A percentile compares a stretch with the other conserved stretches of the same genome.
phyloP scores from a whole-genome alignment of 2,329 filamentous ascomycete genomes.

The Aspergillus hortae region DNA sequence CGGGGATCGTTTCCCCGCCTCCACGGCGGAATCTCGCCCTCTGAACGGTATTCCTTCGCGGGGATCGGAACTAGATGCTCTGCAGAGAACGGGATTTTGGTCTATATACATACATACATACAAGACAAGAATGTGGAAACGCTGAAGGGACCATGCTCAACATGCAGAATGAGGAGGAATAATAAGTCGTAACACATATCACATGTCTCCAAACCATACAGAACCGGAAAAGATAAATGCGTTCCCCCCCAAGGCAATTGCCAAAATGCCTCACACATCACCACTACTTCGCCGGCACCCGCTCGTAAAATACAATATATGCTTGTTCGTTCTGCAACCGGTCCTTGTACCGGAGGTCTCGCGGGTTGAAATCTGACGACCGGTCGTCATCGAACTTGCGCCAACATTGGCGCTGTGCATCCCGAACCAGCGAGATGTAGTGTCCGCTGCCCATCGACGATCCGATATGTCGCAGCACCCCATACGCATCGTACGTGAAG shows the following conservation, averaged over 20 bases:
- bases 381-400: conserved; percentile 59
- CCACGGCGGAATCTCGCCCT: conserved; percentile 1
- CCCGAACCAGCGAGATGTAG: conserved; percentile 69
- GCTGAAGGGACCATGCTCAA: background rate
- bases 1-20: conserved; percentile 2
- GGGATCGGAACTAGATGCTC: background rate
- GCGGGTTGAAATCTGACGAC: conserved; percentile 56
- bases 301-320: conserved; percentile 64
- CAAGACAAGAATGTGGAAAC: background rate
- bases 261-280: no score
- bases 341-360: conserved; percentile 45
- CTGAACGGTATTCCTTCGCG: background rate
- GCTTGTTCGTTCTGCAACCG: conserved; percentile 60
- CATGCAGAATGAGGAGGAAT: background rate
- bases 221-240: conserved; percentile 1
- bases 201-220: background rate
- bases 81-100: background rate
- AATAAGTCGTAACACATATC: conserved; percentile 2
- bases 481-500: conserved; percentile 81
- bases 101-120: conserved; percentile 5
- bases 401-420: conserved; percentile 57
- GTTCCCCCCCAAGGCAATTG: background rate
- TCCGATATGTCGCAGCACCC: conserved; percentile 74
- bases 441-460: conserved; percentile 67
- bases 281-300: conserved; percentile 39